Conservation (phyloP, 208 protist species). For the Leishmania tropica region DNA sequence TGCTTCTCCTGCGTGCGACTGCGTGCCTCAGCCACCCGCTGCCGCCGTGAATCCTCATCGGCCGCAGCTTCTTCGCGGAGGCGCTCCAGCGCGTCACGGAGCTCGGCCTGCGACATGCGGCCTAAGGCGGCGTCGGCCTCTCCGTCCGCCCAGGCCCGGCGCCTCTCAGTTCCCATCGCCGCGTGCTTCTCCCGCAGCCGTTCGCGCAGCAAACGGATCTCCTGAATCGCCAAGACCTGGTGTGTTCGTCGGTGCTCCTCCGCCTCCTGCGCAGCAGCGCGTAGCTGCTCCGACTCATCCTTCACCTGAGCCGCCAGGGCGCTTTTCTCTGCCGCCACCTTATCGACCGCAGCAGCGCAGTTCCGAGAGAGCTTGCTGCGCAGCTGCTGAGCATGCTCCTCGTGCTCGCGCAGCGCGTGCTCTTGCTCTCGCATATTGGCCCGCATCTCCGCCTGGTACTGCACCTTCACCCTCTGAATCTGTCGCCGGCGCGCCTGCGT, state of each 20-base stretch:
- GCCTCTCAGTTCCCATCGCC: conserved; percentile 27
- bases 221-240: conserved; percentile 60
- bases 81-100: conserved; percentile 27
- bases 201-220: conserved; percentile 58
- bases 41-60: conserved; percentile 34
- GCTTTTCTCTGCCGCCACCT: conserved; percentile 22
- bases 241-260: conserved; percentile 40
- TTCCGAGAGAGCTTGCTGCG: conserved; percentile 36
- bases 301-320: conserved; percentile 42
- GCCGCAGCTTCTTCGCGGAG: conserved; percentile 21
- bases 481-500: conserved; percentile 21
- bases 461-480: conserved; percentile 22
- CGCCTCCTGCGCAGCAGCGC: conserved; percentile 36
- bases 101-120: conserved; percentile 33
- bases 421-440: conserved; percentile 9
- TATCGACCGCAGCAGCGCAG: conserved; percentile 35
- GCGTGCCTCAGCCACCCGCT: conserved; percentile 22
- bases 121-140: conserved; percentile 26
- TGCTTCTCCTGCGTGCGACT: conserved; percentile 29
- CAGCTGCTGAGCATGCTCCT: conserved; percentile 30
- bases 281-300: conserved; percentile 42
- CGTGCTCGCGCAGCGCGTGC: conserved; percentile 13
- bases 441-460: conserved; percentile 24
- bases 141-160: conserved; percentile 17
- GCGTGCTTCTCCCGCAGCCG: conserved; percentile 44